A percentile compares a stretch with the other conserved stretches of the same genome.
These are phyloP conservation scores for Cystobasidium ongulense DNA, from an alignment of 768 basidiomycete species.

Conservation along the genomic window DNA sequence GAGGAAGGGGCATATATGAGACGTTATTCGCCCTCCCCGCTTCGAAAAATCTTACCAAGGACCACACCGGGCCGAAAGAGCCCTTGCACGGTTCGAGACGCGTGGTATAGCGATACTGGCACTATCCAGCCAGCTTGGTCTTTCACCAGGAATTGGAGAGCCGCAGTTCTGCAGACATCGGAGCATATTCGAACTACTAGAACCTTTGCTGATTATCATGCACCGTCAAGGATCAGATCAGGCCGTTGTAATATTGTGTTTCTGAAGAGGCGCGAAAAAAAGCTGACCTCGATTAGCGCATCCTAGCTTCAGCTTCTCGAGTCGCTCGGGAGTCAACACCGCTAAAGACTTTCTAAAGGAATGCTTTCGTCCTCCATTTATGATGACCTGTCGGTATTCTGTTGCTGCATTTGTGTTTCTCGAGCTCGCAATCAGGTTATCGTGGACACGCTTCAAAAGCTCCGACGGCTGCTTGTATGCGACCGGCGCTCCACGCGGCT, in stretches of 20 bases:
- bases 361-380: slow-evolving; percentile 1
- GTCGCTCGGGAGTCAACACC: not conserved
- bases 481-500: not conserved
- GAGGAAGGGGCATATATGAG: not conserved
- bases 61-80: not conserved
- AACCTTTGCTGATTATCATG: not conserved
- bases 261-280: not conserved
- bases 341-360: not conserved
- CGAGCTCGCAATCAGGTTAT: not conserved
- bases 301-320: not conserved
- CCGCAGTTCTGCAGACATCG: not conserved
- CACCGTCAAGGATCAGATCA: not conserved
- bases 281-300: not conserved
- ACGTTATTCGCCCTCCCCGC: no score
- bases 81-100: not conserved
- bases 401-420: not conserved
- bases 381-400: not conserved
- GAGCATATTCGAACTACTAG: not conserved
- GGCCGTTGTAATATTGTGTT: not conserved
- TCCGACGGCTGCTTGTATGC: not conserved
- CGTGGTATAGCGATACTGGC: not conserved
- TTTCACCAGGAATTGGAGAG: slow-evolving; percentile 2
- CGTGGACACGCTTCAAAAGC: not conserved
- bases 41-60: not conserved
- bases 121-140: not conserved